Conservation (phyloP, 2,329 filamentous ascomycete genomes). For the Aspergillus melleus region DNA sequence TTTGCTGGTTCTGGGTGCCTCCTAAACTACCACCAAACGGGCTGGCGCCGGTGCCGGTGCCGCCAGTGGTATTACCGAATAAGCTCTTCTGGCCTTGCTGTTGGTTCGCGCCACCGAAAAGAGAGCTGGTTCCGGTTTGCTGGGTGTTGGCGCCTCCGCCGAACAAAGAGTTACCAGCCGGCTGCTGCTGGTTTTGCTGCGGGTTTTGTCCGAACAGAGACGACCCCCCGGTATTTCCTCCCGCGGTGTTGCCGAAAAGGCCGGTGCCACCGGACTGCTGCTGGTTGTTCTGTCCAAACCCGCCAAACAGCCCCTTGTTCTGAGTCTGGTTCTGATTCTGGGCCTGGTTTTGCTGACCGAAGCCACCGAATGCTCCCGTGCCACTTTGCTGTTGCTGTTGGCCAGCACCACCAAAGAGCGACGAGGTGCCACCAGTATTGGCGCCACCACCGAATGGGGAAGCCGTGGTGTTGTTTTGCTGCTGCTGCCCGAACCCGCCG, state of each 20-base stretch:
- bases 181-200: constrained; percentile 35
- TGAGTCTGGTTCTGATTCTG: constrained; percentile 40
- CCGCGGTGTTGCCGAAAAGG: constrained; percentile 41
- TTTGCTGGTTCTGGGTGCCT: constrained; percentile 43
- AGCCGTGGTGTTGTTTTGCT: constrained; percentile 39
- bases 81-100: constrained; percentile 37
- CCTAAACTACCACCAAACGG: constrained; percentile 44
- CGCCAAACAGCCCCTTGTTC: constrained; percentile 36
- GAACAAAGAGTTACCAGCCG: constrained; percentile 43
- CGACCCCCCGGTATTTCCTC: constrained; percentile 22
- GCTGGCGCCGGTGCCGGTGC: constrained; percentile 23
- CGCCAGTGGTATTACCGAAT: constrained; percentile 44
- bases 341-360: constrained; percentile 39
- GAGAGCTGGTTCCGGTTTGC: constrained; percentile 31
- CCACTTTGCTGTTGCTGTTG: constrained; percentile 31
- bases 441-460: constrained; percentile 43
- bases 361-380: constrained; percentile 45
- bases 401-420: constrained; percentile 44
- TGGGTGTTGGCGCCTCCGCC: constrained; percentile 32
- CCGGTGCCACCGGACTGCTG: constrained; percentile 40
- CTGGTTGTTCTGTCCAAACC: constrained; percentile 45
- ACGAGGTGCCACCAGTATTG: constrained; percentile 36
- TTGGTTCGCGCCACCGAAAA: constrained; percentile 37
- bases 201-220: constrained; percentile 42
- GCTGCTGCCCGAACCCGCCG: constrained; percentile 40